These are phyloP conservation scores for Collybiopsis luxurians DNA, from an alignment of 768 basidiomycete genomes.

Conservation along the genomic window DNA sequence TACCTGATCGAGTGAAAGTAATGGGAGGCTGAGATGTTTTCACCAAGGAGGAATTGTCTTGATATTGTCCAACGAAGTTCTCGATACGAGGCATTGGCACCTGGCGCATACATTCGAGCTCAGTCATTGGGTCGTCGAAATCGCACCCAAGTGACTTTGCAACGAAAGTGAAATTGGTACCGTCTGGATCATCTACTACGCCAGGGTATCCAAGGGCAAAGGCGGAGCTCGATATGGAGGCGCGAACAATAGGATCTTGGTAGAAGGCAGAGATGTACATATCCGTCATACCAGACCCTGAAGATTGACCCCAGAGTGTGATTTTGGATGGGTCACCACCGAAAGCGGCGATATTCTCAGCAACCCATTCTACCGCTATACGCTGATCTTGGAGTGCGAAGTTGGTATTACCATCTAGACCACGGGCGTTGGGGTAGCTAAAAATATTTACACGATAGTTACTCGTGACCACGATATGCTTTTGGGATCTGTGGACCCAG, in stretches of 20 bases:
- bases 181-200: background rate
- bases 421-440: constrained; percentile 11
- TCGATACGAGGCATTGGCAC: constrained; percentile 6
- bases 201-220: background rate
- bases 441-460: constrained; percentile 14
- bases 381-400: constrained; percentile 27
- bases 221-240: constrained; percentile 9
- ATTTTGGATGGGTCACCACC: constrained; percentile 27
- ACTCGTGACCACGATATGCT: constrained; percentile 12
- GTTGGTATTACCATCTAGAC: constrained; percentile 18
- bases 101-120: constrained; percentile 13
- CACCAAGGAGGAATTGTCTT: constrained; percentile 4
- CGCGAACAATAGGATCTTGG: constrained; percentile 11
- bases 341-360: constrained; percentile 15
- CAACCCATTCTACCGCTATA: constrained; percentile 25
- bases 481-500: constrained; percentile 13
- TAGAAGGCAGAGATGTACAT: constrained; percentile 7
- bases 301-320: constrained; percentile 20
- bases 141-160: constrained; percentile 12
- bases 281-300: constrained; percentile 5
- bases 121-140: background rate
- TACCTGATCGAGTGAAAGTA: background rate
- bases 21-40: constrained; percentile 9
- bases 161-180: constrained; percentile 12
- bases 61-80: constrained; percentile 13